These are phyloP conservation scores for Colletotrichum limetticola DNA, from an alignment of 2,329 filamentous ascomycete species.

Conservation along the genomic window DNA sequence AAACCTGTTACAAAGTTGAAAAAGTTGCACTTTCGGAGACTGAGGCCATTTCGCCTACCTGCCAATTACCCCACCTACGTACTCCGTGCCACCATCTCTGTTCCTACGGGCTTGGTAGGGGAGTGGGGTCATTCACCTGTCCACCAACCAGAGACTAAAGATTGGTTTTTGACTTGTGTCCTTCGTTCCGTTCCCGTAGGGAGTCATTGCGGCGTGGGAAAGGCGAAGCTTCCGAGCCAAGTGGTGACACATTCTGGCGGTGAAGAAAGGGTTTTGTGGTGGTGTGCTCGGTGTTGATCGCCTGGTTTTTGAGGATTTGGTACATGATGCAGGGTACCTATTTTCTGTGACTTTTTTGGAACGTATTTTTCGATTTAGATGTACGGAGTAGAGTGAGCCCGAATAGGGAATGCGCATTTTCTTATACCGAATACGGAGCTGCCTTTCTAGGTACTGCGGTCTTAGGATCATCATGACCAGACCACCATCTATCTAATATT, in stretches of 20 bases:
- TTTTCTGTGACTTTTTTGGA: not conserved
- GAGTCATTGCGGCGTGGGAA: constrained; percentile 11
- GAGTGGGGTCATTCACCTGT: not conserved
- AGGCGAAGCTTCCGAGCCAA: not conserved
- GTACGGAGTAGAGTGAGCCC: too few species aligned
- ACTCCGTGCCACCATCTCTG: not conserved
- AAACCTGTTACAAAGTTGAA: not conserved
- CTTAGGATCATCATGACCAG: too few species aligned
- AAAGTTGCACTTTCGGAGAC: not conserved
- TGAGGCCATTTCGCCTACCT: not conserved
- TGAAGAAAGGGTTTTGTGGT: not conserved
- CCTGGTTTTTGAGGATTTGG: not conserved
- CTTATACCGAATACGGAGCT: too few species aligned
- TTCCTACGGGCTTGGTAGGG: constrained; percentile 7
- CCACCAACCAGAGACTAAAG: not conserved
- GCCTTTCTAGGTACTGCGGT: too few species aligned
- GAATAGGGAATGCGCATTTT: too few species aligned
- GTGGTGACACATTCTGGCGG: constrained; percentile 31
- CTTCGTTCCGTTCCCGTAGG: not conserved
- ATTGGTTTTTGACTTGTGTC: not conserved
- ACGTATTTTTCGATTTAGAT: too few species aligned
- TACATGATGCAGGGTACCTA: not conserved
- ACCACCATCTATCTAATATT: rapidly evolving
- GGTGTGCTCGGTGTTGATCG: not conserved
- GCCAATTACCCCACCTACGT: not conserved